A percentile compares a stretch with the other conserved stretches of the same genome.
Evolutionary conservation across 2,329 filamentous ascomycete species (phyloP).

Genomic region (Mariannaea sp.): DNA sequence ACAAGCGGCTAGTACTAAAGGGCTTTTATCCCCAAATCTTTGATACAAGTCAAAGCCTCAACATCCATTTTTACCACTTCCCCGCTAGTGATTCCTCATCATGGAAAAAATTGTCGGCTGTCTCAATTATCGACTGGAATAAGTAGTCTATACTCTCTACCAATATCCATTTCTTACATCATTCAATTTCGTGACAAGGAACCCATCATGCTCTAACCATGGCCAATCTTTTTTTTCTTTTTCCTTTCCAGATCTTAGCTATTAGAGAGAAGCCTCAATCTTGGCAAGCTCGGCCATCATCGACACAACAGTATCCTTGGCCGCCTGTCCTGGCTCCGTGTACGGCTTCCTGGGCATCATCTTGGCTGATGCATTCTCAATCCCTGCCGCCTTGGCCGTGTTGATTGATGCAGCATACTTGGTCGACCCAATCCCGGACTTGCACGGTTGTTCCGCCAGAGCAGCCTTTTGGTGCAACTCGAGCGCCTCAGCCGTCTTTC

Average conservation of each 20-base stretch:
- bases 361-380: slow-evolving; percentile 58
- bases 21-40: too few species aligned
- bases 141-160: too few species aligned
- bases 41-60: too few species aligned
- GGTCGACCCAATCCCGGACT: slow-evolving; percentile 67
- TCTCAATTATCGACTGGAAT: too few species aligned
- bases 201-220: too few species aligned
- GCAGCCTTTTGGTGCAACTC: slow-evolving; percentile 65
- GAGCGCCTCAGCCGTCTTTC: slow-evolving; percentile 63
- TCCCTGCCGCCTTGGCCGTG: slow-evolving; percentile 61
- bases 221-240: too few species aligned
- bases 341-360: slow-evolving; percentile 66
- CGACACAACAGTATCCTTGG: slow-evolving; percentile 48
- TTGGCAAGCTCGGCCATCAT: slow-evolving; percentile 49
- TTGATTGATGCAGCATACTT: slow-evolving; percentile 70
- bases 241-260: slow-evolving; percentile 15
- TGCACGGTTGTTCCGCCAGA: slow-evolving; percentile 67
- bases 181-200: too few species aligned
- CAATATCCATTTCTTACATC: too few species aligned
- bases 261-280: slow-evolving; percentile 42
- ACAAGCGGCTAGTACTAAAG: too few species aligned
- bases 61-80: too few species aligned
- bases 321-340: slow-evolving; percentile 49
- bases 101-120: too few species aligned
- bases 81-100: too few species aligned